phyloP scores from a whole-genome alignment of 1,284 basidiomycete species.

The Takashimella tepidaria region DNA sequence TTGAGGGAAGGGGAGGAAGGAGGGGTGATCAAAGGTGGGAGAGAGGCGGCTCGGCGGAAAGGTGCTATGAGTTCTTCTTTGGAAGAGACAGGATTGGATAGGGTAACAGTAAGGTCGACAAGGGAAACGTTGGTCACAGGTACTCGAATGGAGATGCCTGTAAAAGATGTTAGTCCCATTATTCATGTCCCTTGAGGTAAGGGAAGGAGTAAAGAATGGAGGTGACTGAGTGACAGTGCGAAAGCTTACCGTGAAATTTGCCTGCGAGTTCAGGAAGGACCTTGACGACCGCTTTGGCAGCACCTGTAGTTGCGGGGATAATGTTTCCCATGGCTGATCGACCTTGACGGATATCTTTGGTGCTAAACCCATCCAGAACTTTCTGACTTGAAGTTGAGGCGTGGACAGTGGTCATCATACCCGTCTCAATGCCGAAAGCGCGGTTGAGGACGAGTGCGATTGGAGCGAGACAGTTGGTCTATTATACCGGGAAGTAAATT shows the following conservation, averaged over 20 bases:
- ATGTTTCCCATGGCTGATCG: conserved; percentile 46
- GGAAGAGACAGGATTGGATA: conserved; percentile 33
- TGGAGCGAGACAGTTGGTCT: conserved; percentile 50
- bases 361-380: conserved; percentile 47
- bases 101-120: conserved; percentile 48
- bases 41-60: conserved; percentile 37
- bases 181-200: too few relatives aligned
- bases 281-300: conserved; percentile 46
- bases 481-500: not conserved
- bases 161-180: not conserved
- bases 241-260: conserved; percentile 47
- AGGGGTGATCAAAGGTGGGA: conserved; percentile 4
- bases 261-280: conserved; percentile 49
- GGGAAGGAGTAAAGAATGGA: too few relatives aligned
- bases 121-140: conserved; percentile 49
- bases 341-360: conserved; percentile 45
- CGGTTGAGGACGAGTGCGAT: conserved; percentile 44
- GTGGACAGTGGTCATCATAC: conserved; percentile 51
- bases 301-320: conserved; percentile 48
- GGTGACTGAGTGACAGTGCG: too few relatives aligned
- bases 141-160: conserved; percentile 48
- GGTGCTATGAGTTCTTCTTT: conserved; percentile 45
- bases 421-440: conserved; percentile 46
- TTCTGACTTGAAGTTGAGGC: conserved; percentile 48
- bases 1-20: conserved; percentile 10